These are phyloP conservation scores for Alternaria alternata DNA, from an alignment of 2,329 filamentous ascomycete genomes.

Conservation along the genomic window DNA sequence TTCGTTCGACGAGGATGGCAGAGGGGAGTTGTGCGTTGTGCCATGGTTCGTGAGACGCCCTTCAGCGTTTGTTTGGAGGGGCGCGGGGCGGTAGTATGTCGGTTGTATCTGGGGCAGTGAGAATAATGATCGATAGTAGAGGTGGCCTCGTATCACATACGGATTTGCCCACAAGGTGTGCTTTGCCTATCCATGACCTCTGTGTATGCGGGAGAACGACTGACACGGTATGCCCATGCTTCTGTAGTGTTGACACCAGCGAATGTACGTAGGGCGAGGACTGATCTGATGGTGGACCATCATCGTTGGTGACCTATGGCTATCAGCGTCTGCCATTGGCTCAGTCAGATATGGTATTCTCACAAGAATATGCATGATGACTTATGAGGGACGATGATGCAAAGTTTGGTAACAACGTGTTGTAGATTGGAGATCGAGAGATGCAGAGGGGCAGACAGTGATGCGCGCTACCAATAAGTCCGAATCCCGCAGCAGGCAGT, in stretches of 20 bases:
- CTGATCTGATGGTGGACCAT: conserved; percentile 60
- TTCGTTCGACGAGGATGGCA: conserved; percentile 42
- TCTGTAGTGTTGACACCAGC: conserved; percentile 56
- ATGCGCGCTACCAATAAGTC: conserved; percentile 38
- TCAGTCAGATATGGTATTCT: not conserved
- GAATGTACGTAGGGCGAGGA: conserved; percentile 61
- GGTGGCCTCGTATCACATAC: conserved; percentile 33
- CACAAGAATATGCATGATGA: conserved; percentile 52
- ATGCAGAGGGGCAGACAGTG: conserved; percentile 28
- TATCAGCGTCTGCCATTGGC: conserved; percentile 14
- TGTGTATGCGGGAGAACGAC: conserved; percentile 91
- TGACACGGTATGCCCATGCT: conserved; percentile 83
- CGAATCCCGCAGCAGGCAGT: conserved; percentile 25
- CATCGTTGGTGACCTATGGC: conserved; percentile 59
- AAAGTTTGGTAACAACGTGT: conserved; percentile 14
- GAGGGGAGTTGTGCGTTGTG: conserved; percentile 43
- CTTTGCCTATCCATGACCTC: conserved; percentile 98
- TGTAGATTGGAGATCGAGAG: conserved; percentile 14
- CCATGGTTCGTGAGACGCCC: conserved; percentile 50
- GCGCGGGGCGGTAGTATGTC: conserved; percentile 78
- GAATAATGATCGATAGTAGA: not conserved
- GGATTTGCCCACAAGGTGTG: conserved; percentile 90
- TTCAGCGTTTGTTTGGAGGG: conserved; percentile 55
- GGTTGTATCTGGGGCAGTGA: conserved; percentile 65
- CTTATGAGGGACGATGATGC: not conserved